Base-by-base conservation (phyloP, 106 monocot species). In the Cymbidium sinense region DNA sequence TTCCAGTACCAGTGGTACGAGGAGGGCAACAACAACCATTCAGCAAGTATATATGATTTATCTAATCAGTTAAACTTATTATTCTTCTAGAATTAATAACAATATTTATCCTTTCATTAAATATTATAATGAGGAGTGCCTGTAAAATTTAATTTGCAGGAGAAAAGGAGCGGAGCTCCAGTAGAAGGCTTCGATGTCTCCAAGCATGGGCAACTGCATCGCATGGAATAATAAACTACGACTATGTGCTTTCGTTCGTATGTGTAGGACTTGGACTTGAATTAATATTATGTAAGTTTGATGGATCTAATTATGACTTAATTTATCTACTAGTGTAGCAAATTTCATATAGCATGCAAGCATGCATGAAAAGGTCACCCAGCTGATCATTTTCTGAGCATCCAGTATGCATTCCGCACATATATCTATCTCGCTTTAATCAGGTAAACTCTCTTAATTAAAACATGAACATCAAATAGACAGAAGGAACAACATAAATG, bases 1-100 rank as follows among this genome's bases (percentile, higher is more conserved):
- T 58, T 80, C 90, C 1, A 77, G 43, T 47, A 71, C 81, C 69
- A 83, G 58, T 76, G 77, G 30, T 9, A 73, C 34, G 23, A 30
- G 50, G n/a, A 82, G 83, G 43, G 47, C 47, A 47, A 47, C 47
- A 50, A 67, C 79, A 11, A 15, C 67, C 50, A 50, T 80, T 81
- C 84, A 86, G 12, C 82, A 76, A 83, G 90, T 89, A 80, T 77
- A 67, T 75, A 51, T 25, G 7, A 43, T 12, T 37, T n/a, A n/a
- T n/a, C 50, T 25, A 1, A 50, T 11, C 10, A n/a, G 1, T 27
- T 62, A 20, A 23, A 5, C 58, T 27, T n/a, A 62, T 62, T 62
- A 62, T 25, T 62, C 1, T 58, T 58, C 47, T 47, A 47, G 47
- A 39, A 4, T 39, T 3, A 39, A 39, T 39, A 39, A 39, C 37